phyloP scores from a whole-genome alignment of 805 yeast genomes.

The Candida saitoana region DNA sequence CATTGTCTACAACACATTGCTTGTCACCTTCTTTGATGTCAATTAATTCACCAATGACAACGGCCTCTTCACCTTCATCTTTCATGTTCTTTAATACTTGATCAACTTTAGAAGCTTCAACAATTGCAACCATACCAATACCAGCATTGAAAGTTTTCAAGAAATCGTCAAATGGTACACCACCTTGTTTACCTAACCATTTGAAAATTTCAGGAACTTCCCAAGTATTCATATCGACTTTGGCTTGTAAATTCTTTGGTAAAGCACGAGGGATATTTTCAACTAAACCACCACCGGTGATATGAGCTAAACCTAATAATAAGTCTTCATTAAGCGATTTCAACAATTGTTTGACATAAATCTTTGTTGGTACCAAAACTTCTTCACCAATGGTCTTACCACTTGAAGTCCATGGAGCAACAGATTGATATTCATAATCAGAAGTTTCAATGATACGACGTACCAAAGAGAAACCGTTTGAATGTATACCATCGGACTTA shows the following conservation, averaged over 20 bases:
- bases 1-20: conserved; percentile 56
- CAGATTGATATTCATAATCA: conserved; percentile 61
- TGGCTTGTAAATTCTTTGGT: conserved; percentile 76
- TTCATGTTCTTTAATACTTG: conserved; percentile 50
- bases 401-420: conserved; percentile 78
- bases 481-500: conserved; percentile 89
- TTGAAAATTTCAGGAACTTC: conserved; percentile 83
- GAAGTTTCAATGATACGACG: conserved; percentile 83
- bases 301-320: conserved; percentile 87
- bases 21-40: conserved; percentile 42
- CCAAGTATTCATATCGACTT: conserved; percentile 77
- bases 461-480: conserved; percentile 93
- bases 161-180: conserved; percentile 80
- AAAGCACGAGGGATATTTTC: conserved; percentile 95
- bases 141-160: conserved; percentile 93
- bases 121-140: conserved; percentile 92
- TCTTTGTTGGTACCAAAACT: conserved; percentile 83
- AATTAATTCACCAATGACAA: conserved; percentile 39
- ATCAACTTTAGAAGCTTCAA: conserved; percentile 61
- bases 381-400: conserved; percentile 78
- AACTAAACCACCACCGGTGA: conserved; percentile 97
- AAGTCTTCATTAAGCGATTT: conserved; percentile 65
- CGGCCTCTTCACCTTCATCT: conserved; percentile 70
- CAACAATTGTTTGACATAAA: conserved; percentile 87
- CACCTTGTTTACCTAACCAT: conserved; percentile 91